phyloP scores from a whole-genome alignment of 257 asterid species.

The Solanum bulbocastanum region DNA sequence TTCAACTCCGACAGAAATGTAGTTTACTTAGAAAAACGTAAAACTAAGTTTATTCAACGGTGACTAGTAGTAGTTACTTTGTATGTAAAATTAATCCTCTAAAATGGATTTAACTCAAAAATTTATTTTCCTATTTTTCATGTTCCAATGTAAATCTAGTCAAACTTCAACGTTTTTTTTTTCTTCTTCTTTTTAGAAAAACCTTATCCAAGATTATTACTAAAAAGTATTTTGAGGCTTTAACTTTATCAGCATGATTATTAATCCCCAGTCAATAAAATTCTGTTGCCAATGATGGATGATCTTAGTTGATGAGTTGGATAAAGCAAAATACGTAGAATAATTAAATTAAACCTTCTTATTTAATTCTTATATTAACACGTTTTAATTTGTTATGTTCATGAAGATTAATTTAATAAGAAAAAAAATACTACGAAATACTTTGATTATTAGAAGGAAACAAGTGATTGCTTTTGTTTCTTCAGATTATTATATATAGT shows the following conservation, averaged over 20 bases:
- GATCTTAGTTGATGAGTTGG: not conserved
- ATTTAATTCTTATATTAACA: not conserved
- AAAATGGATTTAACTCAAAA: not conserved
- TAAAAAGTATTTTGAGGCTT: not conserved
- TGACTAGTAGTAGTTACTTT: not conserved
- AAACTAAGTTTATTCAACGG: not conserved
- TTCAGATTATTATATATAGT: not conserved
- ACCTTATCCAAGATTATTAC: not conserved
- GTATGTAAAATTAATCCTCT: not conserved
- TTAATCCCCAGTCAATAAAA: not conserved
- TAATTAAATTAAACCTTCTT: not conserved
- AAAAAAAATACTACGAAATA: not conserved
- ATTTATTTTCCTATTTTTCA: not conserved
- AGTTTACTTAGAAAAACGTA: not conserved
- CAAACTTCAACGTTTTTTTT: not conserved
- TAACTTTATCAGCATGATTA: not conserved
- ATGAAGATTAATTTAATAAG: not conserved
- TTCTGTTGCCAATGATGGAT: not conserved
- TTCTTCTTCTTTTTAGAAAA: not conserved
- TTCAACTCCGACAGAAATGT: not conserved
- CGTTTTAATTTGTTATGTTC: not conserved
- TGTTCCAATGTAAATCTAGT: not conserved
- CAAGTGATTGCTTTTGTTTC: constrained; percentile 9
- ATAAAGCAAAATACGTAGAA: not conserved
- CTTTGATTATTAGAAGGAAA: constrained; percentile 3